Conservation (phyloP, 176 grass and related monocot genomes). For the Hsuehochloa calcarea region DNA sequence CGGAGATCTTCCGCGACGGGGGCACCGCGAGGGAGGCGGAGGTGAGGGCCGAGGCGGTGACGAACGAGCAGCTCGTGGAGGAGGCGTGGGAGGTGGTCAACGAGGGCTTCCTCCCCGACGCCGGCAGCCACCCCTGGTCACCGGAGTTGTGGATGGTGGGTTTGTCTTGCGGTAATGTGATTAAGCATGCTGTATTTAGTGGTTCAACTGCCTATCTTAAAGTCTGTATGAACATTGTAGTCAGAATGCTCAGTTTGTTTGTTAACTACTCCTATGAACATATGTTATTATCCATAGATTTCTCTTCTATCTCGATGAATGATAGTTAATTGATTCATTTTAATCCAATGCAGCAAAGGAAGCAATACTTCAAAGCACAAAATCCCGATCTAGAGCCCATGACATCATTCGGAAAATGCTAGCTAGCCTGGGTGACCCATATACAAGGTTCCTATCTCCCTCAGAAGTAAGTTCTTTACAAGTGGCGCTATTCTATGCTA, state of each 20-base stretch:
- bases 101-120: slow-evolving; percentile 73
- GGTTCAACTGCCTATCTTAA: background rate
- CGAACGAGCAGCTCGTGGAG: slow-evolving; percentile 78
- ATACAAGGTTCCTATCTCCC: slow-evolving; percentile 86
- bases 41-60: slow-evolving; percentile 44
- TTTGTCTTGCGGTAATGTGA: background rate
- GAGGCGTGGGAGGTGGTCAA: slow-evolving; percentile 97
- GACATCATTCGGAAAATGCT: slow-evolving; percentile 83
- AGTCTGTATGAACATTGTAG: background rate
- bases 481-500: background rate
- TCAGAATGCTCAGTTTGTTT: background rate
- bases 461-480: slow-evolving; percentile 58
- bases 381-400: slow-evolving; percentile 80
- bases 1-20: slow-evolving; percentile 29
- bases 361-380: slow-evolving; percentile 68
- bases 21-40: slow-evolving; percentile 22
- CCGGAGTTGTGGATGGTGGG: slow-evolving; percentile 75
- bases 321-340: slow-evolving; percentile 7
- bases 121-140: slow-evolving; percentile 67
- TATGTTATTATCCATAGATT: background rate
- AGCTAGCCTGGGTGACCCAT: slow-evolving; percentile 79
- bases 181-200: background rate
- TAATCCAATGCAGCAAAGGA: slow-evolving; percentile 60
- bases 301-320: background rate
- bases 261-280: background rate